Base-by-base conservation (phyloP, 495 filamentous ascomycete species). In the Neurospora terricola region DNA sequence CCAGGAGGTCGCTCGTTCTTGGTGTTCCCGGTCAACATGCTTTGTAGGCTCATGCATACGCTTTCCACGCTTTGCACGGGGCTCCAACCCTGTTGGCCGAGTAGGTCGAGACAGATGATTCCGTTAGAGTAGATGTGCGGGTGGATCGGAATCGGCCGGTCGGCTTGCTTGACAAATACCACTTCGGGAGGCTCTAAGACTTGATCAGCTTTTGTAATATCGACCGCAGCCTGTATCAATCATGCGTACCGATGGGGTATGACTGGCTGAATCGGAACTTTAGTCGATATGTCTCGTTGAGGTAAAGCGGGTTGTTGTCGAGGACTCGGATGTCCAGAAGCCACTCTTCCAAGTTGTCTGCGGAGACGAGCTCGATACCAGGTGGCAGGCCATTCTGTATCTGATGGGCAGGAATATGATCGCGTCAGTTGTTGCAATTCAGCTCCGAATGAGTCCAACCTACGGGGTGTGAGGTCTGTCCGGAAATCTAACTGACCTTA, bases 71-170 rank as follows among this genome's bases (percentile, higher is more conserved):
- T 98, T 80, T 98, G 96, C 11, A 98, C 95, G 0, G 96, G 96
- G 14, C 90, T 94, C 96, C 96, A 99, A 75, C 96, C 96, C 69
- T 92, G 90, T 21, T 82, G 76, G 72, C 94, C 93, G 21, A 99
- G 91, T 0, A 99, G 90, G 76, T 99, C 96, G 30, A 99, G 91
- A 77, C 96, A 99, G 78, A 99, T 99, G 80, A 97, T 94, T 70
- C 96, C 96, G 81, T 99, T 99, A 74, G 92, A 94, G 82, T 99
- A 99, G 80, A 99, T 92, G 84, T 99, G 96, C 2, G 96, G 96
- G 76, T 99, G 96, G 78, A 97, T 96, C 1, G 96, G 96, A 75
- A 99, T 96, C 6, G 91, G 87, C 68, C 91, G 90, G 45, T 88
- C 82, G 45, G 88, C 78, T 71, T 88, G 80, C 75, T 88, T 84